phyloP scores from a whole-genome alignment of 495 filamentous ascomycete species.

The Xanthoparmelia taractica region DNA sequence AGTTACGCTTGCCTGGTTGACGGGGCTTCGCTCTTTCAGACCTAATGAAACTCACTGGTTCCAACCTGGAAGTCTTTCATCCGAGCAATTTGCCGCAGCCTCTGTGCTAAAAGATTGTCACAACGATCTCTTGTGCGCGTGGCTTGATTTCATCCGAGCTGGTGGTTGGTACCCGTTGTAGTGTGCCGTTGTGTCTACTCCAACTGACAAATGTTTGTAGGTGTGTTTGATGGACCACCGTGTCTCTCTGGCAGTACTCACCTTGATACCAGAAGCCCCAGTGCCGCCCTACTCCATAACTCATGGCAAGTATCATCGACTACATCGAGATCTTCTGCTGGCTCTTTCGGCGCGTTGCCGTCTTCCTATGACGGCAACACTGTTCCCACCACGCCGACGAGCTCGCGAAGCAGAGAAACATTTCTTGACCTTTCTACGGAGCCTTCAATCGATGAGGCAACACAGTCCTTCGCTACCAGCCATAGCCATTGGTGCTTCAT shows the following conservation, averaged over 20 bases:
- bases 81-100: constrained; percentile 1
- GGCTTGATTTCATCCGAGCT: neutral
- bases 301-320: neutral
- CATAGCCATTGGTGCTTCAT: constrained; percentile 14
- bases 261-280: neutral
- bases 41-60: neutral
- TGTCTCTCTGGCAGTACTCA: neutral
- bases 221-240: neutral
- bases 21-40: constrained; percentile 2
- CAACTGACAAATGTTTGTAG: neutral
- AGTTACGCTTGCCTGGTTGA: neutral
- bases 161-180: neutral
- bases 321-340: neutral
- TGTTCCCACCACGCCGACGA: neutral
- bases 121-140: neutral
- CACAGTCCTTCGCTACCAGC: neutral
- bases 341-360: neutral
- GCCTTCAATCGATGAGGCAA: neutral
- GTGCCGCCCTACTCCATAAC: neutral
- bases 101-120: neutral
- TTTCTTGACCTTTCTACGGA: neutral
- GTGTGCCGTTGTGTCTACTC: neutral
- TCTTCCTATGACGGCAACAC: constrained; percentile 5
- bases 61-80: neutral
- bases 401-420: neutral